Conservation (phyloP, 176 grass and related monocot genomes). For the Triticum urartu region DNA sequence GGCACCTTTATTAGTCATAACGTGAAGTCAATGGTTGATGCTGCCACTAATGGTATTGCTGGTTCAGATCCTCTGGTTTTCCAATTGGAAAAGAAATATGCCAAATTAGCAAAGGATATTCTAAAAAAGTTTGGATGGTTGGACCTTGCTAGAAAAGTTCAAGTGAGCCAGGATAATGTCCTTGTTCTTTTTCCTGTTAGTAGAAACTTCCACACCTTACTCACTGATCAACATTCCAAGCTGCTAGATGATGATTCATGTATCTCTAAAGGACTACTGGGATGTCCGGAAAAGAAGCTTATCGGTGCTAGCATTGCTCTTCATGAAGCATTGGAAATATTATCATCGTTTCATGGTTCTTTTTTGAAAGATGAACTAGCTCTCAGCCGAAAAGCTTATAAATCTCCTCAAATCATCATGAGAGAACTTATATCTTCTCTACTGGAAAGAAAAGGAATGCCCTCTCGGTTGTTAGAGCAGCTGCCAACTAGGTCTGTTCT, state of each 20-base stretch:
- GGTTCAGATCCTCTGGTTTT: slow-evolving; percentile 45
- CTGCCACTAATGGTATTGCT: neutral
- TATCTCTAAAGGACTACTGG: slow-evolving; percentile 24
- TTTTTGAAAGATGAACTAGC: slow-evolving; percentile 68
- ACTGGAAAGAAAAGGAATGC: slow-evolving; percentile 59
- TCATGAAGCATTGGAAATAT: slow-evolving; percentile 47
- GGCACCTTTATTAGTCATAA: neutral
- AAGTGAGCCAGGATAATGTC: slow-evolving; percentile 51
- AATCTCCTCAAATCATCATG: slow-evolving; percentile 76
- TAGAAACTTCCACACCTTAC: slow-evolving; percentile 45
- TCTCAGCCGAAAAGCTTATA: slow-evolving; percentile 49
- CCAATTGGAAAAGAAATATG: slow-evolving; percentile 71
- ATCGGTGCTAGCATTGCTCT: slow-evolving; percentile 28
- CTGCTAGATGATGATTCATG: slow-evolving; percentile 28
- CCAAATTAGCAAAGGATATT: slow-evolving; percentile 81
- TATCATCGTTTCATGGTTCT: slow-evolving; percentile 50
- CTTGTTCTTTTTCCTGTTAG: slow-evolving; percentile 70
- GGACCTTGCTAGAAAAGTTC: slow-evolving; percentile 88
- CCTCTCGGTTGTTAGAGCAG: slow-evolving; percentile 59
- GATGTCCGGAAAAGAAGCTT: slow-evolving; percentile 38
- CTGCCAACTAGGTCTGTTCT: slow-evolving; percentile 78
- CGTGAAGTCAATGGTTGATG: slow-evolving; percentile 19
- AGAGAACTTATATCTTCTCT: slow-evolving; percentile 69
- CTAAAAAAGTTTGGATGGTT: slow-evolving; percentile 83
- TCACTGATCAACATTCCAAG: slow-evolving; percentile 38